Evolutionary conservation across 805 yeast genomes (phyloP).

Genomic region (Clavispora vitiphila): DNA sequence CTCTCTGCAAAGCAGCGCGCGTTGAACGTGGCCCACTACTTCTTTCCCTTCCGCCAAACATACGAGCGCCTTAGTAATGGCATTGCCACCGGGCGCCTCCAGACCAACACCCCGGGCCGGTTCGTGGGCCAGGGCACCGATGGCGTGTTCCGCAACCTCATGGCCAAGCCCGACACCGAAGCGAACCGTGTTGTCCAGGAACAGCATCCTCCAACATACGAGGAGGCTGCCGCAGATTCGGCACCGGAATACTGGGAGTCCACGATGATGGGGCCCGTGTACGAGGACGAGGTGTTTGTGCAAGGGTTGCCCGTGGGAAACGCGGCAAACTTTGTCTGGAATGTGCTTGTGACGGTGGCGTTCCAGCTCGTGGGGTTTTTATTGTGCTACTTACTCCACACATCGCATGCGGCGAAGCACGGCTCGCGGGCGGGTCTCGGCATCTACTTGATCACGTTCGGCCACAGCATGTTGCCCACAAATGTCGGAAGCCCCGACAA

Average conservation of each 20-base stretch:
- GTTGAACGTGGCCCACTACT: constrained; percentile 25
- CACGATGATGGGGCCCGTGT: constrained; percentile 71
- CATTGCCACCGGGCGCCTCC: constrained; percentile 38
- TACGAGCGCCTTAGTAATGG: constrained; percentile 41
- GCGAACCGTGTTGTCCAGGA: constrained; percentile 35
- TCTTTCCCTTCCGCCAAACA: constrained; percentile 38
- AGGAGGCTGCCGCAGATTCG: constrained; percentile 90
- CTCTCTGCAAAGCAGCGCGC: constrained; percentile 28
- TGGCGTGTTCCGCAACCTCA: constrained; percentile 88
- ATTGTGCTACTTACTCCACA: constrained; percentile 83
- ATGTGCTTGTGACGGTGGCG: constrained; percentile 78
- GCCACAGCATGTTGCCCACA: constrained; percentile 33
- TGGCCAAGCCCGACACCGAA: constrained; percentile 78
- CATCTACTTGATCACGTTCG: constrained; percentile 70
- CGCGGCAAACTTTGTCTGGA: constrained; percentile 85
- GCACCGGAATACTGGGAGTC: constrained; percentile 98
- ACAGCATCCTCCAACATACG: constrained; percentile 77
- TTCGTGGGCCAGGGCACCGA: constrained; percentile 54
- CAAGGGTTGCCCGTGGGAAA: constrained; percentile 96
- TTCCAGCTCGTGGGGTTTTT: constrained; percentile 93
- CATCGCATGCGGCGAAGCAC: constrained; percentile 95
- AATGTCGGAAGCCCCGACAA: constrained; percentile 35
- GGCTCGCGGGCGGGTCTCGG: constrained; percentile 94
- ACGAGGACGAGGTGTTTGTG: constrained; percentile 84
- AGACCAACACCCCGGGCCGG: constrained; percentile 38